A percentile compares a stretch with the other conserved stretches of the same genome.
Conservation (phyloP, 441 rosid species). For the Gossypium schwendimanii region DNA sequence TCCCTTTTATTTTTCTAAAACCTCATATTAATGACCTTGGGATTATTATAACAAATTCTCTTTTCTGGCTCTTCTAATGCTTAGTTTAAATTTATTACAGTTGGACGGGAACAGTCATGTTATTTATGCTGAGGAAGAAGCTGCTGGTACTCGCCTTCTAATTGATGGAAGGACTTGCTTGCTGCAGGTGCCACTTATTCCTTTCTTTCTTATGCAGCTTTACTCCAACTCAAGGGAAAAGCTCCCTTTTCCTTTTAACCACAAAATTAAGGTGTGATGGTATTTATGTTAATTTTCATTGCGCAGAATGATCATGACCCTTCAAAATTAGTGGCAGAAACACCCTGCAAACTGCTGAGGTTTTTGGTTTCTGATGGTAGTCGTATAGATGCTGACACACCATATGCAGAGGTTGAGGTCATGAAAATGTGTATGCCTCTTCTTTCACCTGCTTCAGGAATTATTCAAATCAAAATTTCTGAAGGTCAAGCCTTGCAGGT, state of each 20-base stretch:
- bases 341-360: conserved; percentile 97
- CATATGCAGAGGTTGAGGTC: conserved; percentile 99
- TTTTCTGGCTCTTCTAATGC: conserved; percentile 4
- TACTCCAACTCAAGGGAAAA: conserved; percentile 2
- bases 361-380: conserved; percentile 85
- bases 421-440: conserved; percentile 99
- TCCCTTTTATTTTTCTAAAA: neutral
- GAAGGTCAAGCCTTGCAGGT: conserved; percentile 99
- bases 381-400: conserved; percentile 88
- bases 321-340: conserved; percentile 93
- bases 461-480: conserved; percentile 75
- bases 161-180: conserved; percentile 99
- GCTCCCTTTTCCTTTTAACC: neutral
- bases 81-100: conserved; percentile 37
- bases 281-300: conserved; percentile 20
- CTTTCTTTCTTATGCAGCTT: conserved; percentile 5
- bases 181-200: conserved; percentile 56
- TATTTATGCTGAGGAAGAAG: conserved; percentile 99
- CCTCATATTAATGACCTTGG: neutral
- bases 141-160: conserved; percentile 99
- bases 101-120: conserved; percentile 99
- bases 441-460: conserved; percentile 98
- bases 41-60: neutral
- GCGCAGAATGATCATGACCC: conserved; percentile 96
- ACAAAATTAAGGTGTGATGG: conserved; percentile 4